Evolutionary conservation across 108 stramenopile genomes (phyloP).

Genomic region (Hondaea fermentalgiana): DNA sequence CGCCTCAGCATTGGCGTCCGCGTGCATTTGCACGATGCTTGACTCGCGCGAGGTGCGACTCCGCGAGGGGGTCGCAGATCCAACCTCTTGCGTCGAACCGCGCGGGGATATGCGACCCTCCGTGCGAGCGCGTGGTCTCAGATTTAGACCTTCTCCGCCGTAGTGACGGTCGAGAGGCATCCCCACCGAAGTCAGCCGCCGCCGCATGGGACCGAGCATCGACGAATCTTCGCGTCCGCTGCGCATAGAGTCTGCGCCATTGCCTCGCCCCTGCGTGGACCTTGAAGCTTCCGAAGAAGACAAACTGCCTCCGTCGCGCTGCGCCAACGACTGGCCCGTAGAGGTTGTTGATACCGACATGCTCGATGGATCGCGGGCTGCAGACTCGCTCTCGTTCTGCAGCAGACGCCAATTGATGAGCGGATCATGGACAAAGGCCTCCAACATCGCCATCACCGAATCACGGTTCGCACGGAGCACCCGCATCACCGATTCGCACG

Average conservation of each 20-base stretch:
- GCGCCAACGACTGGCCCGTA: not conserved
- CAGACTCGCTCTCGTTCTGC: constrained; percentile 27
- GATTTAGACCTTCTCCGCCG: not conserved
- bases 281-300: not conserved
- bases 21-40: constrained; percentile 13
- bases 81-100: not conserved
- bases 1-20: constrained; percentile 34
- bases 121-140: not conserved
- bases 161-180: not conserved
- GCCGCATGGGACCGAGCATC: not conserved
- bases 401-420: constrained; percentile 95
- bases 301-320: not conserved
- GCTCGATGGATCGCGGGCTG: not conserved
- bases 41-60: constrained; percentile 23
- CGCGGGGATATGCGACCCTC: not conserved
- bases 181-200: not conserved
- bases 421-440: constrained; percentile 99
- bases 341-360: not conserved
- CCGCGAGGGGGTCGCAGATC: not conserved
- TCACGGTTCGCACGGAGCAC: constrained; percentile 88
- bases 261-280: not conserved
- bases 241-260: not conserved
- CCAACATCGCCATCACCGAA: constrained; percentile 91
- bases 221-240: no score
- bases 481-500: constrained; percentile 89